These are phyloP conservation scores for Ophiostoma sp. DNA, from an alignment of 2,329 filamentous ascomycete species.

Conservation along the genomic window DNA sequence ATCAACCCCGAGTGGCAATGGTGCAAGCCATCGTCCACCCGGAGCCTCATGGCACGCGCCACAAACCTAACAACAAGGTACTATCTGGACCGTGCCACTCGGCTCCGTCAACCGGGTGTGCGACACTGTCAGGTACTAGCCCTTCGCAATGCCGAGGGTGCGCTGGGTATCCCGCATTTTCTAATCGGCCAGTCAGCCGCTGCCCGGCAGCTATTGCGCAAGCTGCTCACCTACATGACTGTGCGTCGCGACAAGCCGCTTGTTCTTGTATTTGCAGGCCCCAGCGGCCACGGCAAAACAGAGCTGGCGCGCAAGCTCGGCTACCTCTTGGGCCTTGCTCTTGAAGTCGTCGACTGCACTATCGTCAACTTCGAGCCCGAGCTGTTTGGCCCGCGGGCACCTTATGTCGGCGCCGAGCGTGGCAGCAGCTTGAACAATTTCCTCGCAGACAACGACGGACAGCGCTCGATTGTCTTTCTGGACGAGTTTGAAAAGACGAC, in stretches of 20 bases:
- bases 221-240: slow-evolving; percentile 22
- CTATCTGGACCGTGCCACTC: slow-evolving; percentile 20
- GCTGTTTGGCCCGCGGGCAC: slow-evolving; percentile 22
- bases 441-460: slow-evolving; percentile 11
- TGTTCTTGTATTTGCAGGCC: slow-evolving; percentile 23
- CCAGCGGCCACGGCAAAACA: slow-evolving; percentile 25
- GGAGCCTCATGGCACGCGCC: slow-evolving; percentile 16
- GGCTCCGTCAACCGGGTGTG: slow-evolving; percentile 13
- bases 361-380: slow-evolving; percentile 21
- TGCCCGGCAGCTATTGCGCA: slow-evolving; percentile 19
- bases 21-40: neutral
- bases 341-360: slow-evolving; percentile 25
- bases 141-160: slow-evolving; percentile 17
- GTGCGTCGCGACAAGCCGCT: slow-evolving; percentile 19
- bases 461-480: slow-evolving; percentile 5
- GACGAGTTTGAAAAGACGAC: slow-evolving; percentile 25
- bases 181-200: slow-evolving; percentile 22
- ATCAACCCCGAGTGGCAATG: neutral
- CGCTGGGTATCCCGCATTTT: slow-evolving; percentile 19
- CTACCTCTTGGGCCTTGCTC: slow-evolving; percentile 14
- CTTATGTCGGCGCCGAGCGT: slow-evolving; percentile 20
- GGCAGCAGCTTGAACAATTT: slow-evolving; percentile 24
- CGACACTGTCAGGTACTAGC: slow-evolving; percentile 18
- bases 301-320: slow-evolving; percentile 23
- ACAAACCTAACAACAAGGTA: slow-evolving; percentile 21